Percentiles rank a stretch among this genome's conserved stretches.
Conservation (phyloP, 2,329 filamentous ascomycete species). For the Biscogniauxia sp. region DNA sequence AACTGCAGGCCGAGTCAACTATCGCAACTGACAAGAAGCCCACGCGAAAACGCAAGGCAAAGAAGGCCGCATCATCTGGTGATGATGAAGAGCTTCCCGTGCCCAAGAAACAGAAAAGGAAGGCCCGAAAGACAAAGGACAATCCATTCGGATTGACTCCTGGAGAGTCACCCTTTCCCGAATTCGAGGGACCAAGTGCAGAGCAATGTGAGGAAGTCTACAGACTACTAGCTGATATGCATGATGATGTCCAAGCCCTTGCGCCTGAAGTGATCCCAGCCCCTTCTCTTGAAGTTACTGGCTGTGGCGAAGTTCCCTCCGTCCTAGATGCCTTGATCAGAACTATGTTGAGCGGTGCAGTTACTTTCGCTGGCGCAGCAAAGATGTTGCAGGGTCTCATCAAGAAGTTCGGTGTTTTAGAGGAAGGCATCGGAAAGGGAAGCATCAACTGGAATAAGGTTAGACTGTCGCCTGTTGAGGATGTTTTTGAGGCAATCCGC, state of each 20-base stretch:
- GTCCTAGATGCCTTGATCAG: slow-evolving; percentile 53
- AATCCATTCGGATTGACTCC: slow-evolving; percentile 54
- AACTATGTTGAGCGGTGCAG: slow-evolving; percentile 52
- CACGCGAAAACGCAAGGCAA: background rate
- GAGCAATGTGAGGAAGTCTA: slow-evolving; percentile 70
- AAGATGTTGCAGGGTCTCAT: slow-evolving; percentile 65
- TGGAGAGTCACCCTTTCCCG: slow-evolving; percentile 64
- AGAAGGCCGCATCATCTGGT: background rate
- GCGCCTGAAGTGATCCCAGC: slow-evolving; percentile 64
- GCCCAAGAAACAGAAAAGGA: background rate
- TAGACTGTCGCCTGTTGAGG: slow-evolving; percentile 52
- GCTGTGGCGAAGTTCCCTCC: slow-evolving; percentile 58
- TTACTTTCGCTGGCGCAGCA: slow-evolving; percentile 52
- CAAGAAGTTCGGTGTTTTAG: slow-evolving; percentile 59
- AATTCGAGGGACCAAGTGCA: slow-evolving; percentile 61
- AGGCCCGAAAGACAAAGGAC: slow-evolving; percentile 29
- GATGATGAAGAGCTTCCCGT: background rate
- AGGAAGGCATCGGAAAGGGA: slow-evolving; percentile 63
- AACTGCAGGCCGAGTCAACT: background rate
- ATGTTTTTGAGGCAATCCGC: slow-evolving; percentile 68
- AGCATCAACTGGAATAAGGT: slow-evolving; percentile 76
- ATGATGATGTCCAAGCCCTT: slow-evolving; percentile 58
- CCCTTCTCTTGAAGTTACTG: slow-evolving; percentile 69
- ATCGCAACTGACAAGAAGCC: background rate
- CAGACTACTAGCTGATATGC: slow-evolving; percentile 59